Percentiles rank a stretch among this genome's conserved stretches.
Conservation (phyloP, 164 flowering plant genomes). For the Aristolochia fimbriata region DNA sequence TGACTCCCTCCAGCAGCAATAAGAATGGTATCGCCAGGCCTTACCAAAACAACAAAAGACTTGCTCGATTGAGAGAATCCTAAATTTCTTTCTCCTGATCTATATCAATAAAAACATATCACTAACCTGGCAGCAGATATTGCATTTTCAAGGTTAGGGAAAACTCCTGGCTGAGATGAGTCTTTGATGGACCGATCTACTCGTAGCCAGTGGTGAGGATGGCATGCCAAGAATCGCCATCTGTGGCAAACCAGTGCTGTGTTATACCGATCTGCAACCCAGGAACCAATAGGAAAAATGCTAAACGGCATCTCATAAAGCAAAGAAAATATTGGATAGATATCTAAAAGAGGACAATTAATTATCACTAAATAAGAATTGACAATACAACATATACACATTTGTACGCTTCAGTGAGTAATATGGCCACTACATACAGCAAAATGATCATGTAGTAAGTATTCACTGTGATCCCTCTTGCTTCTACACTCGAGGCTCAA, state of each 20-base stretch:
- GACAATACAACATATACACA: too few relatives aligned
- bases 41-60: constrained; percentile 13
- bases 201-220: constrained; percentile 86
- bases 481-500: too few relatives aligned
- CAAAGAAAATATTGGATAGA: too few relatives aligned
- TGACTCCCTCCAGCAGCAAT: constrained; percentile 78
- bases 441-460: too few relatives aligned
- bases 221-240: constrained; percentile 90
- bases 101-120: background rate
- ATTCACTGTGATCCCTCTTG: too few relatives aligned
- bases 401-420: too few relatives aligned
- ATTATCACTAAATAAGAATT: too few relatives aligned
- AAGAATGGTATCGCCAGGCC: constrained; percentile 94
- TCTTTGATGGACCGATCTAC: constrained; percentile 58
- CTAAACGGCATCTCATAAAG: background rate
- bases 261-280: constrained; percentile 98
- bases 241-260: constrained; percentile 99
- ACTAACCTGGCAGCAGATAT: constrained; percentile 82
- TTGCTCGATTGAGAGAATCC: background rate
- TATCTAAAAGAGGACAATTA: too few relatives aligned
- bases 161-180: constrained; percentile 53
- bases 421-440: too few relatives aligned
- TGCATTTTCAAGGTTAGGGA: constrained; percentile 65
- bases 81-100: background rate
- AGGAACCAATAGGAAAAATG: constrained; percentile 17